These are phyloP conservation scores for Cyphellophora attinorum DNA, from an alignment of 2,329 filamentous ascomycete species.

Conservation along the genomic window DNA sequence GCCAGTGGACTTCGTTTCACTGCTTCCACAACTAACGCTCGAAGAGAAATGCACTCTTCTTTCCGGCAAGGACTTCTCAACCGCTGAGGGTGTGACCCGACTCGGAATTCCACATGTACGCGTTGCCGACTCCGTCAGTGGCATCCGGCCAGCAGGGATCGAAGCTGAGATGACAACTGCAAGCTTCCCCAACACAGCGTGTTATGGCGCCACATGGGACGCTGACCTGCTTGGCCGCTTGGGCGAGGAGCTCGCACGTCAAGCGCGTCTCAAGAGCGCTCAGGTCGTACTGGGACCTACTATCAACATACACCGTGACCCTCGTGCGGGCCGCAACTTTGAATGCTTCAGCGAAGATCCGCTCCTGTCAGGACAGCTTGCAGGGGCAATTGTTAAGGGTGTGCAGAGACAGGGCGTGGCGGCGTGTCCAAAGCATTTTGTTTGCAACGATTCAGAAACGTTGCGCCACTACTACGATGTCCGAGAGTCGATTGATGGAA, in stretches of 20 bases:
- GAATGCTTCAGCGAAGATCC: slow-evolving; percentile 16
- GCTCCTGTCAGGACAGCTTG: slow-evolving; percentile 10
- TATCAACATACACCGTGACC: slow-evolving; percentile 10
- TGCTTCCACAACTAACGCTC: too few species aligned
- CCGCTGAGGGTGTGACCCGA: too few species aligned
- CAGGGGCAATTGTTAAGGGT: slow-evolving; percentile 8
- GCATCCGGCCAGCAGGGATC: too few species aligned
- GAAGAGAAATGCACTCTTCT: too few species aligned
- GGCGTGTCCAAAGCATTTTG: slow-evolving; percentile 15
- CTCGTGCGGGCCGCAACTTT: slow-evolving; percentile 14
- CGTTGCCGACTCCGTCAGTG: too few species aligned
- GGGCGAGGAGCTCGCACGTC: slow-evolving; percentile 1
- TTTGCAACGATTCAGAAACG: slow-evolving; percentile 11
- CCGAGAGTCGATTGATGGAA: too few species aligned
- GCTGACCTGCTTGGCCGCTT: not conserved
- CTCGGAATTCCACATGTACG: too few species aligned
- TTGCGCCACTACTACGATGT: slow-evolving; percentile 11
- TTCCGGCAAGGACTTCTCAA: too few species aligned
- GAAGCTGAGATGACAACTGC: too few species aligned
- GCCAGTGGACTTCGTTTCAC: too few species aligned
- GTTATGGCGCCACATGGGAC: slow-evolving; percentile 54
- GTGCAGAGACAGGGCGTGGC: slow-evolving; percentile 11
- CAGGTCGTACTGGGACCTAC: slow-evolving; percentile 13
- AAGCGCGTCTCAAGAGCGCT: slow-evolving; percentile 8
- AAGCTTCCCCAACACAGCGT: too few species aligned